Evolutionary conservation across 2,329 filamentous ascomycete genomes (phyloP).

Genomic region (Colletotrichum sp.): DNA sequence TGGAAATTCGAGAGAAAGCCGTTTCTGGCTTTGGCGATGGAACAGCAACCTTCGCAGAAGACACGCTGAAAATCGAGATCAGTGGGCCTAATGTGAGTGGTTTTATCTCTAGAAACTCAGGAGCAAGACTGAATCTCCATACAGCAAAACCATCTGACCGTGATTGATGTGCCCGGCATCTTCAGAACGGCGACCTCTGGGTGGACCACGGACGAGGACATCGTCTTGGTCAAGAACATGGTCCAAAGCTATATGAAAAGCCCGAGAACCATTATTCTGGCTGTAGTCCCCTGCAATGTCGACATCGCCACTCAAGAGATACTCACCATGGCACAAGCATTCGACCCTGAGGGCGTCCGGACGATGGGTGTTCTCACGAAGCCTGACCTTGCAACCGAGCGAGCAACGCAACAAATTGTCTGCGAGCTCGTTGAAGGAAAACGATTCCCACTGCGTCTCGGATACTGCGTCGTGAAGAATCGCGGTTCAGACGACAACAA

Average conservation of each 20-base stretch:
- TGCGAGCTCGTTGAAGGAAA: constrained; percentile 47
- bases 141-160: constrained; percentile 50
- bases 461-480: constrained; percentile 55
- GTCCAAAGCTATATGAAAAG: constrained; percentile 51
- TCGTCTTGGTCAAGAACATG: constrained; percentile 49
- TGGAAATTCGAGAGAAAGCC: constrained; percentile 44
- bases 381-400: constrained; percentile 57
- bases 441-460: constrained; percentile 45
- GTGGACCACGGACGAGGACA: constrained; percentile 49
- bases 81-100: constrained; percentile 43
- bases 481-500: constrained; percentile 36
- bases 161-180: constrained; percentile 62
- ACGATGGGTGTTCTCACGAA: constrained; percentile 62
- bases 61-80: constrained; percentile 50
- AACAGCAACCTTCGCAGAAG: constrained; percentile 46
- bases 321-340: constrained; percentile 35
- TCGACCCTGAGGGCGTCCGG: constrained; percentile 42
- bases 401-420: constrained; percentile 38
- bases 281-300: constrained; percentile 44
- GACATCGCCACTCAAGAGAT: constrained; percentile 50
- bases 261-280: constrained; percentile 53
- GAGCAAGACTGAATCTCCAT: not conserved
- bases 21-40: not conserved
- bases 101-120: not conserved
- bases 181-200: constrained; percentile 43